Base-by-base conservation (phyloP, 331 rosid species). In the Dryas integrifolia region DNA sequence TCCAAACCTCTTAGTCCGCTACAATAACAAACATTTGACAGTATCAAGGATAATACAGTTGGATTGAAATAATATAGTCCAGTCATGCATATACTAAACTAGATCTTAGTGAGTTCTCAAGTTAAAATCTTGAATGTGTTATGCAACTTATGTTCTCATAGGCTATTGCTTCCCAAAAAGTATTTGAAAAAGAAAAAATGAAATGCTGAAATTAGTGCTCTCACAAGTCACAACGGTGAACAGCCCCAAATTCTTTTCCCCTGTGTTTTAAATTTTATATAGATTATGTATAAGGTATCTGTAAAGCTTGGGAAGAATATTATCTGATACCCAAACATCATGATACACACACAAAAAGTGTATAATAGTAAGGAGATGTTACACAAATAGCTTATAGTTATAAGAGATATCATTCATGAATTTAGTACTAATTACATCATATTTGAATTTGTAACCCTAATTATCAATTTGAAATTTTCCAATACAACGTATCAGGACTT, bases 261-360 rank as follows among this genome's bases (percentile, higher is more conserved):
- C 56, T 5, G 7, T 0, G 56, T 45, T n/a, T n/a, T 8, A 50
- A 9, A 6, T 69, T 39, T 39, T 52, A 49, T 46, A 21, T 7
- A 14, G 53, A 72, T 71, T 76, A 39, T 57, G 44, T 26, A 63
- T 51, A 72, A 69, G 61, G 70, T 45, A 61, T 56, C 82, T 69
- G 58, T 48, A 60, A 83, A 74, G 78, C 55, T 70, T 48, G 56
- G n/a, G 63, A 70, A 75, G 87, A 78, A 86, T 86, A 90, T 84
- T 80, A 81, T 83, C 82, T 81, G 87, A 85, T 84, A 58, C 90
- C 90, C 57, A 72, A 60, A 76, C 68, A 75, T 70, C 35, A 30
- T 30, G 35, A 30, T 30, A 30, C 35, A 30, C 35, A 30, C 35
- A 2, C 35, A 30, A 1, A 30, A 0, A 30, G 35, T 1, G 35